These are phyloP conservation scores for Laburnicola sp. DNA, from an alignment of 2,329 filamentous ascomycete species.

Conservation along the genomic window DNA sequence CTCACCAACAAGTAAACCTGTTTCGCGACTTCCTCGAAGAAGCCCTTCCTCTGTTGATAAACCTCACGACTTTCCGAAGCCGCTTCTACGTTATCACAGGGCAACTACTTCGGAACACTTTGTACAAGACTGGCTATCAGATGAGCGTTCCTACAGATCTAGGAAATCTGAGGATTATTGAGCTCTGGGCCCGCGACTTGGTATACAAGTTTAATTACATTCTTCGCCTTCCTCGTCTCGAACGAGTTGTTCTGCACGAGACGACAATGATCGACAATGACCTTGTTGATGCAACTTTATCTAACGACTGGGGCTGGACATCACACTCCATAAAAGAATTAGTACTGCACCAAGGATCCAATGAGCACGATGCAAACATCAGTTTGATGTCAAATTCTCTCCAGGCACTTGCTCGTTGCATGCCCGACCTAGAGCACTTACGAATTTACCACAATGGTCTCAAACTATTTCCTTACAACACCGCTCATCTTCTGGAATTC, in stretches of 20 bases:
- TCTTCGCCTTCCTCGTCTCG: slow-evolving; percentile 11
- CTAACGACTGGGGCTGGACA: slow-evolving; percentile 12
- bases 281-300: slow-evolving; percentile 3
- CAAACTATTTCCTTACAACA: neutral
- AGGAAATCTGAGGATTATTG: slow-evolving; percentile 4
- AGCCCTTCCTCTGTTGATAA: neutral
- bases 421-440: slow-evolving; percentile 8
- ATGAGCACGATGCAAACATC: neutral
- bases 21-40: slow-evolving; percentile 6
- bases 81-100: neutral
- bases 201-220: slow-evolving; percentile 13
- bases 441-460: slow-evolving; percentile 3
- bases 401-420: slow-evolving; percentile 3
- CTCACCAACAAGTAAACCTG: neutral
- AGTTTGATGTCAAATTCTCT: slow-evolving; percentile 2
- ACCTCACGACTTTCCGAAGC: neutral
- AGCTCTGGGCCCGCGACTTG: slow-evolving; percentile 6
- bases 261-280: slow-evolving; percentile 1
- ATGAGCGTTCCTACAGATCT: slow-evolving; percentile 8
- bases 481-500: neutral
- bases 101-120: neutral
- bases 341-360: slow-evolving; percentile 4
- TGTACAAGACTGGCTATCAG: slow-evolving; percentile 8
- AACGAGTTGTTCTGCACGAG: slow-evolving; percentile 3
- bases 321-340: slow-evolving; percentile 12